These are phyloP conservation scores for Aegilops sharonensis DNA, from an alignment of 176 grass and related monocot species.

Conservation along the genomic window DNA sequence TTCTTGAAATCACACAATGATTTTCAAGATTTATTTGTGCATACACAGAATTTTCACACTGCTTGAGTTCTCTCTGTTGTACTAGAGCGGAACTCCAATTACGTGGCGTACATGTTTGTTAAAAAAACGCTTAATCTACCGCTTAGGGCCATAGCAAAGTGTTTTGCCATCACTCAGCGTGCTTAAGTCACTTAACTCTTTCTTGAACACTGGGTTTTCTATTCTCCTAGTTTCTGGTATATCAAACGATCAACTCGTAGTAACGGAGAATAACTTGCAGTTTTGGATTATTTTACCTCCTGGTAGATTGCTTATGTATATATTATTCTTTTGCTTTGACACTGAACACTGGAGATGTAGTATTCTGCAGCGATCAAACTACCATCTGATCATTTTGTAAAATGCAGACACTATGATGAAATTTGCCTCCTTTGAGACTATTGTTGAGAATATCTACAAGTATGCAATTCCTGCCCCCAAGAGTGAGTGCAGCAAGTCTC, in stretches of 20 bases:
- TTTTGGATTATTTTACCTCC: neutral
- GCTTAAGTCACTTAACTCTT: no score
- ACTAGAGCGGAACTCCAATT: constrained; percentile 20
- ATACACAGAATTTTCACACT: constrained; percentile 40
- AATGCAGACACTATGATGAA: constrained; percentile 92
- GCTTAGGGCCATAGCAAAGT: no score
- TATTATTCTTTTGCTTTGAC: neutral
- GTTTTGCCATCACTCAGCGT: no score
- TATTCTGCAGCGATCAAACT: neutral
- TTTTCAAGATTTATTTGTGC: constrained; percentile 41
- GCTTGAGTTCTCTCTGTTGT: constrained; percentile 34
- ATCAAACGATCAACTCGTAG: neutral
- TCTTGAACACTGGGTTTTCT: neutral
- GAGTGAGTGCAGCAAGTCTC: constrained; percentile 69
- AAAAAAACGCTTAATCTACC: neutral
- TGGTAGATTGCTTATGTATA: neutral
- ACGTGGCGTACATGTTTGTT: neutral
- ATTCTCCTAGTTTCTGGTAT: neutral
- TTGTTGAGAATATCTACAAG: constrained; percentile 77
- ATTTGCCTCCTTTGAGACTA: constrained; percentile 66
- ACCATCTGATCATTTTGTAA: neutral
- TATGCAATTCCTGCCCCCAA: constrained; percentile 62
- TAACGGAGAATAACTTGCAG: neutral
- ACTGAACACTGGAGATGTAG: neutral
- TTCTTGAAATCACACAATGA: constrained; percentile 29